Evolutionary conservation across 192 early-diverging fungal species (phyloP).

Genomic region (Lobosporangium transversale): DNA sequence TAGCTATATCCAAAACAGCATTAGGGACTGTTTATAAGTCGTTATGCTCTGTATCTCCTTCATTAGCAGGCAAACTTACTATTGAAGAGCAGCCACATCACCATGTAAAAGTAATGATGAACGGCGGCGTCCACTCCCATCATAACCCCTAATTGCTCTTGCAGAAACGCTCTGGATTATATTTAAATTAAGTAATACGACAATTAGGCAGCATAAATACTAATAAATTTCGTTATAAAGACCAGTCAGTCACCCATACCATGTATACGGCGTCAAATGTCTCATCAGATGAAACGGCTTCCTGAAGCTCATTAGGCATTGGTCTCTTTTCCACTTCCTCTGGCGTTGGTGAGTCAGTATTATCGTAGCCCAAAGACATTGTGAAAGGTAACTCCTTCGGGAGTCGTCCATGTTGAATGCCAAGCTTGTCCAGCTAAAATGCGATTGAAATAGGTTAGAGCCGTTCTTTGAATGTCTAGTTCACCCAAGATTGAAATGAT

Average conservation of each 20-base stretch:
- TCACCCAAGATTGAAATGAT: too few species aligned
- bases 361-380: conserved; percentile 59
- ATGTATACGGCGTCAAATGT: conserved; percentile 82
- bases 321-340: conserved; percentile 44
- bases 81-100: conserved; percentile 81
- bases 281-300: conserved; percentile 64
- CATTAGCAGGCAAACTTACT: conserved; percentile 58
- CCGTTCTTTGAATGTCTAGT: not conserved
- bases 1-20: too few species aligned
- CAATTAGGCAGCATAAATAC: not conserved
- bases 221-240: not conserved
- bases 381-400: conserved; percentile 63
- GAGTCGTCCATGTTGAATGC: conserved; percentile 65
- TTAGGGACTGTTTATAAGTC: not conserved
- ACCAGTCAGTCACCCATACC: conserved; percentile 56
- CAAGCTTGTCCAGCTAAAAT: conserved; percentile 79
- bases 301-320: conserved; percentile 74
- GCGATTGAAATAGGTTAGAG: not conserved
- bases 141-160: conserved; percentile 76
- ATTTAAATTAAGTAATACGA: not conserved
- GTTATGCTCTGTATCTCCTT: too few species aligned
- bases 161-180: conserved; percentile 64
- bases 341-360: conserved; percentile 2
- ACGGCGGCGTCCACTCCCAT: conserved; percentile 67
- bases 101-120: conserved; percentile 72